Evolutionary conservation across 1,284 basidiomycete species (phyloP).

Genomic region (Melampsora occidentalis): DNA sequence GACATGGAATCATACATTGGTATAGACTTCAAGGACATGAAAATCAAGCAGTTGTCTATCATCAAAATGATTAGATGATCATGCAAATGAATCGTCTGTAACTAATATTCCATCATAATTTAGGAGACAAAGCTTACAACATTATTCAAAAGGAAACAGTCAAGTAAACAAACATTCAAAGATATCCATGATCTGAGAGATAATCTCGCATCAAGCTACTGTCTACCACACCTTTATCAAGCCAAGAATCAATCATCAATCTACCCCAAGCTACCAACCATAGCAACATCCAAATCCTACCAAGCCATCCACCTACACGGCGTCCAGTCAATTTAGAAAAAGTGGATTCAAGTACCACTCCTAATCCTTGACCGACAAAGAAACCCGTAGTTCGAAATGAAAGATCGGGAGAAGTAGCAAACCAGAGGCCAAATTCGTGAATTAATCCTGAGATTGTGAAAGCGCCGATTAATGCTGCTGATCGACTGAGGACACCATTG

Average conservation of each 20-base stretch:
- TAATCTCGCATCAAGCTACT: background rate
- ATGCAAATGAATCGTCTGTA: no score
- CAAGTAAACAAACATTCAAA: background rate
- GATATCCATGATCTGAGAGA: background rate
- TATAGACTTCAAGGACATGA: no score
- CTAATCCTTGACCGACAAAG: constrained; percentile 48
- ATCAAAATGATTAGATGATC: no score
- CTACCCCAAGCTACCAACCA: constrained; percentile 31
- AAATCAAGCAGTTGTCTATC: no score
- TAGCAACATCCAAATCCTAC: constrained; percentile 44
- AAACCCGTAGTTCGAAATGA: constrained; percentile 40
- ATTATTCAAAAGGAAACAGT: no score
- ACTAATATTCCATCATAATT: no score
- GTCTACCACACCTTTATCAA: background rate
- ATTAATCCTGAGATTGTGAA: constrained; percentile 16
- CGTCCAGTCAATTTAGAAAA: constrained; percentile 41
- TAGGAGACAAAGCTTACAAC: no score
- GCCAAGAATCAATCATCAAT: constrained; percentile 12
- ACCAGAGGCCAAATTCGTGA: constrained; percentile 19
- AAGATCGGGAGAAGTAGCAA: constrained; percentile 5
- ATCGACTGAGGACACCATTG: background rate
- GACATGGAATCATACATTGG: no score
- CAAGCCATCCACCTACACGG: constrained; percentile 43
- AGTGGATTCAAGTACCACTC: constrained; percentile 45
- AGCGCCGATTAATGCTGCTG: background rate